Evolutionary conservation across 164 flowering plant genomes (phyloP).

Genomic region (Warburgia ugandensis): DNA sequence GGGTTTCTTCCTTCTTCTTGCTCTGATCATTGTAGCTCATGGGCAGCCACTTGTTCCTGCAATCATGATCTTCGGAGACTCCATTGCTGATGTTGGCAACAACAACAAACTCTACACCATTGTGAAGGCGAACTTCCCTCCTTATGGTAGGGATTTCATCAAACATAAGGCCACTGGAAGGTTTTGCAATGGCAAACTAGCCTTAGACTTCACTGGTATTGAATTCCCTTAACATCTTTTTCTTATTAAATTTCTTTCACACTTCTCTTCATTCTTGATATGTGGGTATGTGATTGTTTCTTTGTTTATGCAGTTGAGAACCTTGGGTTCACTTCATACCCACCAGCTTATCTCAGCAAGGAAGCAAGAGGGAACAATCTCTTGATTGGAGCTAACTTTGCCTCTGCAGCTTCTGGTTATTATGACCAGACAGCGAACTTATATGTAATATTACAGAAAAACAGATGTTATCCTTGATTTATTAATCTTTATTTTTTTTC

Average conservation of each 20-base stretch:
- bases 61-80: constrained; percentile 82
- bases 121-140: constrained; percentile 75
- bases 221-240: not conserved
- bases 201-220: constrained; percentile 81
- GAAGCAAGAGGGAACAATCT: constrained; percentile 51
- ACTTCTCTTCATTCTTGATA: not conserved
- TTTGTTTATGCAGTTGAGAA: constrained; percentile 49
- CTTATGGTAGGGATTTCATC: constrained; percentile 85
- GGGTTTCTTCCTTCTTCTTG: constrained; percentile 2
- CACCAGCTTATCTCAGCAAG: constrained; percentile 73
- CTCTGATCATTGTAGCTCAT: constrained; percentile 20
- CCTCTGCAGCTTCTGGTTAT: constrained; percentile 83
- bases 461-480: not conserved
- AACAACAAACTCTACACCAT: constrained; percentile 61
- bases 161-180: constrained; percentile 71
- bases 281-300: constrained; percentile 1
- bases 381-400: constrained; percentile 77
- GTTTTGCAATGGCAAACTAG: constrained; percentile 90
- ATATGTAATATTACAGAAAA: constrained; percentile 35
- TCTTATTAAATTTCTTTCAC: not conserved
- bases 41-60: constrained; percentile 76
- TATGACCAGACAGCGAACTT: constrained; percentile 55
- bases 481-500: not conserved
- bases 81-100: constrained; percentile 80
- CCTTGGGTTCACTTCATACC: constrained; percentile 78